Evolutionary conservation across 306 rosid species (phyloP).

Genomic region (Inga leiocalycina): DNA sequence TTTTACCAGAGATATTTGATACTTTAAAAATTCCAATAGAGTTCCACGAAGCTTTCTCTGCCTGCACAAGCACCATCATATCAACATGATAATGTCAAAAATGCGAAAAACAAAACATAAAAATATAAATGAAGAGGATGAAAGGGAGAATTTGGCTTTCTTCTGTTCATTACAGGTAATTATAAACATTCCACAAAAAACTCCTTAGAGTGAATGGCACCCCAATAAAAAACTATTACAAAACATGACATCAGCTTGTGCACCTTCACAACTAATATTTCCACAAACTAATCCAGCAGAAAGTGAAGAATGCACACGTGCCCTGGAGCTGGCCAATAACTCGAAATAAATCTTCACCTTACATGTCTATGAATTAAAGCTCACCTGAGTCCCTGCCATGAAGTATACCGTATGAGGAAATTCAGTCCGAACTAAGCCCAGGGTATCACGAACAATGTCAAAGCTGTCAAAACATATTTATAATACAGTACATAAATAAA

Average conservation of each 20-base stretch:
- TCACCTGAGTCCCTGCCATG: constrained; percentile 93
- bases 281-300: constrained; percentile 8
- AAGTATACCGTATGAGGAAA: constrained; percentile 83
- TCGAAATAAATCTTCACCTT: neutral
- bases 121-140: constrained; percentile 22
- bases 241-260: constrained; percentile 5
- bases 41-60: constrained; percentile 78
- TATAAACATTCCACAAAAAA: neutral
- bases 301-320: neutral
- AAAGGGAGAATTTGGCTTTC: neutral
- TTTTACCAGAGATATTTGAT: constrained; percentile 83
- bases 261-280: neutral
- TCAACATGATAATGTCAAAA: constrained; percentile 11
- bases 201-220: neutral
- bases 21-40: constrained; percentile 84
- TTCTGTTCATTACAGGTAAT: too few relatives aligned
- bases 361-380: constrained; percentile 12
- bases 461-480: constrained; percentile 64
- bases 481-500: neutral
- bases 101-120: constrained; percentile 7
- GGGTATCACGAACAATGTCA: constrained; percentile 73
- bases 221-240: neutral
- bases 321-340: neutral
- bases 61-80: constrained; percentile 50
- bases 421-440: constrained; percentile 78